Evolutionary conservation across 1,284 basidiomycete species (phyloP).

Genomic region (Somion occarium): DNA sequence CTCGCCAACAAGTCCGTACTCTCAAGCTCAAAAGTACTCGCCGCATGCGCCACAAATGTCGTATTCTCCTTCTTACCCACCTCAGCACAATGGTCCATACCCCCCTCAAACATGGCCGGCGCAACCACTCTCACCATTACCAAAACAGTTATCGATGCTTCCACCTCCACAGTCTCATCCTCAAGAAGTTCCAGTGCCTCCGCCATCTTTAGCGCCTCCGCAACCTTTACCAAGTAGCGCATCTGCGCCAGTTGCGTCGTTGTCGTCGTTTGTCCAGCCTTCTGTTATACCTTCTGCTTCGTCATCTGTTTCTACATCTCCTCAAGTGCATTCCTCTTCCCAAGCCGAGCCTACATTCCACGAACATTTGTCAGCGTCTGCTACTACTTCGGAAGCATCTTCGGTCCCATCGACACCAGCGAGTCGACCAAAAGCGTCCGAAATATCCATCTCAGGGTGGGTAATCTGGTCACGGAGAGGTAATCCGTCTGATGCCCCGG

Average conservation of each 20-base stretch:
- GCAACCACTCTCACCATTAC: constrained; percentile 30
- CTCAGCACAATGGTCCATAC: constrained; percentile 25
- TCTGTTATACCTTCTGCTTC: not conserved
- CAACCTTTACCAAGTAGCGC: constrained; percentile 11
- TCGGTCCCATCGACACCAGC: not conserved
- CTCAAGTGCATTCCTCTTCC: not conserved
- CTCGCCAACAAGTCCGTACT: constrained; percentile 23
- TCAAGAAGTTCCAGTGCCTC: constrained; percentile 22
- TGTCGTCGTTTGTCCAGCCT: not conserved
- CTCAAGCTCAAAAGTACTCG: constrained; percentile 27
- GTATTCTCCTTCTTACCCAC: constrained; percentile 25
- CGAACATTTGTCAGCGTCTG: not conserved
- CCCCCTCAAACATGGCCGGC: constrained; percentile 20
- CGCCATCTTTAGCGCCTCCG: constrained; percentile 28
- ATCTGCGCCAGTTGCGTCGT: not conserved
- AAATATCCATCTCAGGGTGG: constrained; percentile 29
- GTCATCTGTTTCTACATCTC: not conserved
- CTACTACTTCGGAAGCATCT: not conserved
- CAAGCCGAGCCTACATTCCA: not conserved
- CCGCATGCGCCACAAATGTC: constrained; percentile 24
- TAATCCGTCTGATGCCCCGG: constrained; percentile 55
- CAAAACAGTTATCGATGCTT: constrained; percentile 35
- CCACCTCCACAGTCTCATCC: constrained; percentile 14
- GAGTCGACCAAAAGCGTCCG: not conserved
- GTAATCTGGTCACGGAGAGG: constrained; percentile 69